Conservation (phyloP, 208 protist genomes). For the Leishmania tarentolae region DNA sequence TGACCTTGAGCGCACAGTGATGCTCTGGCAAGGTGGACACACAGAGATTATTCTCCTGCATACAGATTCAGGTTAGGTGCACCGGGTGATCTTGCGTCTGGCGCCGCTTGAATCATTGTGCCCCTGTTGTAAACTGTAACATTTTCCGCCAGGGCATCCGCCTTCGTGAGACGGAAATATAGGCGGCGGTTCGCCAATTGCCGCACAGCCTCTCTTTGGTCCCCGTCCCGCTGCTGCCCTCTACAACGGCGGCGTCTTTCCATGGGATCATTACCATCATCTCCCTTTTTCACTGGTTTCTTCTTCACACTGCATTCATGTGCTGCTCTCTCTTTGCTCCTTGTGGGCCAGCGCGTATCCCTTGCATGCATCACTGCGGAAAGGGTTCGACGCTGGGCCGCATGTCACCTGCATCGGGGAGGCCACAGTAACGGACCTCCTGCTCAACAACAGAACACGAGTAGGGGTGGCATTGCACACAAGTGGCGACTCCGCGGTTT, state of each 20-base stretch:
- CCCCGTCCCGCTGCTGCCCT: neutral
- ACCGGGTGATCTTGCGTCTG: neutral
- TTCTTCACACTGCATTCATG: neutral
- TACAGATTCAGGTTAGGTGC: neutral
- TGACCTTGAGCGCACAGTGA: neutral
- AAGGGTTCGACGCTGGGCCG: neutral
- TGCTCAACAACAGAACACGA: neutral
- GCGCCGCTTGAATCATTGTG: neutral
- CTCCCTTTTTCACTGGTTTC: neutral
- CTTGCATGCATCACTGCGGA: no score
- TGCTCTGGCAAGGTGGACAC: neutral
- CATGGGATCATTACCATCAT: neutral
- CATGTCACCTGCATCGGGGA: neutral
- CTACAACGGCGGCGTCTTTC: neutral
- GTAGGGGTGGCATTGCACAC: neutral
- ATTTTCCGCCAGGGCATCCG: neutral
- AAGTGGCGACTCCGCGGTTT: neutral
- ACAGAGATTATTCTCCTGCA: neutral
- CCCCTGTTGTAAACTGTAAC: neutral
- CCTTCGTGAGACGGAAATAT: neutral
- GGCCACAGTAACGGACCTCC: neutral
- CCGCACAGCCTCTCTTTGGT: neutral
- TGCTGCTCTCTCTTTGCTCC: neutral
- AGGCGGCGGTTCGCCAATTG: neutral
- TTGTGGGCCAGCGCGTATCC: neutral